These are phyloP conservation scores for Sphaerobolus stellatus DNA, from an alignment of 1,284 basidiomycete species.

Conservation along the genomic window DNA sequence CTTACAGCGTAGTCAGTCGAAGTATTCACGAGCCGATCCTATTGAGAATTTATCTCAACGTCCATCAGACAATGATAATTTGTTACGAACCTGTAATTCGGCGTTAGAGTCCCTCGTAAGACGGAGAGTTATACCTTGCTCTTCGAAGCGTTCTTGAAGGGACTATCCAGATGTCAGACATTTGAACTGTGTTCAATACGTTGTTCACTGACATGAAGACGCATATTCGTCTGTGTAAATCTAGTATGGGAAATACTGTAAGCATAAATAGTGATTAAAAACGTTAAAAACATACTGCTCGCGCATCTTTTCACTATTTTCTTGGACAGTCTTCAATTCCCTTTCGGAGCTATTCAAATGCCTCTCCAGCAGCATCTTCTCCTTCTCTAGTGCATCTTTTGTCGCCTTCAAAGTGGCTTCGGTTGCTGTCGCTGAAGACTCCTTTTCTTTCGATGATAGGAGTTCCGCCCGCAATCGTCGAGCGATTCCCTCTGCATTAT, in stretches of 20 bases:
- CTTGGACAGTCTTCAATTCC: no score
- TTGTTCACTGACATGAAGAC: no score
- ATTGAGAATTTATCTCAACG: neutral
- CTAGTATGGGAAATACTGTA: no score
- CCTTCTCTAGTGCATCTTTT: neutral
- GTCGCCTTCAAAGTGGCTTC: neutral
- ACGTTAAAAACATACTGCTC: no score
- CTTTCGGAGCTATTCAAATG: no score
- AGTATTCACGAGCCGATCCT: constrained; percentile 7
- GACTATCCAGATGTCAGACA: neutral
- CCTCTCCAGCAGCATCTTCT: neutral
- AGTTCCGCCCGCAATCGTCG: constrained; percentile 1
- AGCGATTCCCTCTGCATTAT: neutral
- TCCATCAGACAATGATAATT: neutral
- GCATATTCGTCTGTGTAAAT: no score
- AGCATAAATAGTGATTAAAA: no score
- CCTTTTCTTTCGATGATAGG: neutral
- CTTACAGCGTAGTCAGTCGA: constrained; percentile 6
- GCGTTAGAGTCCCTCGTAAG: constrained; percentile 7
- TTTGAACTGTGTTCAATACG: no score
- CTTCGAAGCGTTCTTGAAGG: constrained; percentile 11
- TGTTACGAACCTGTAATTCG: constrained; percentile 5
- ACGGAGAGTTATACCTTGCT: constrained; percentile 7
- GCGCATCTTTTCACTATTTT: no score
- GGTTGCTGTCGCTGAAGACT: neutral